phyloP scores from a whole-genome alignment of 306 rosid species.

The Cucurbita argyrosperma region DNA sequence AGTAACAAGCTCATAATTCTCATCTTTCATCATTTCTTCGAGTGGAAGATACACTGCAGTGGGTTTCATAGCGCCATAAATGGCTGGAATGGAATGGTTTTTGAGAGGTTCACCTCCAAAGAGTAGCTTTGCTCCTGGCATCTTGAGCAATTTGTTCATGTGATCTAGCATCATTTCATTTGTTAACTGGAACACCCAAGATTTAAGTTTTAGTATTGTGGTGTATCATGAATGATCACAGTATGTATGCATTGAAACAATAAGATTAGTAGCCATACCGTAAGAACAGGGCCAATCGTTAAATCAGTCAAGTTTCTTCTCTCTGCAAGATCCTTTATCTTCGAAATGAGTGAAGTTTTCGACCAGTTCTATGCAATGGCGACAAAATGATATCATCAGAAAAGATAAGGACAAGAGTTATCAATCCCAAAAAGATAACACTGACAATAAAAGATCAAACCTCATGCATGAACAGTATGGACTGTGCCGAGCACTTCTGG shows the following conservation, averaged over 20 bases:
- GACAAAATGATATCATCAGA: constrained; percentile 5
- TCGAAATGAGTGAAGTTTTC: constrained; percentile 48
- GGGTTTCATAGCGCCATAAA: constrained; percentile 81
- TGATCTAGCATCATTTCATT: constrained; percentile 71
- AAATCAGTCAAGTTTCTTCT: constrained; percentile 80
- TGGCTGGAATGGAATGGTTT: constrained; percentile 61
- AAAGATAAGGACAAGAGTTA: background rate
- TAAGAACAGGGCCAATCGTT: constrained; percentile 86
- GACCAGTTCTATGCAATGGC: constrained; percentile 64
- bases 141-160: constrained; percentile 54
- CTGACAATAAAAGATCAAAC: constrained; percentile 26
- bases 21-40: constrained; percentile 64
- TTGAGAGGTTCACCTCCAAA: constrained; percentile 73
- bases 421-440: background rate
- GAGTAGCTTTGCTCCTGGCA: constrained; percentile 76
- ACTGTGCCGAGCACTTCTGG: constrained; percentile 95
- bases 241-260: background rate
- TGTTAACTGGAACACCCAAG: constrained; percentile 35
- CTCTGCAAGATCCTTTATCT: constrained; percentile 66
- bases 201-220: background rate
- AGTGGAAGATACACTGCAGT: constrained; percentile 81
- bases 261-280: constrained; percentile 29
- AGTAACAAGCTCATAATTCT: constrained; percentile 68
- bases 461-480: constrained; percentile 85
- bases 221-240: background rate